Evolutionary conservation across 2,329 filamentous ascomycete species (phyloP), one percentile per base, ranked within the genome.

Genomic region (Podosphaera xanthii): DNA sequence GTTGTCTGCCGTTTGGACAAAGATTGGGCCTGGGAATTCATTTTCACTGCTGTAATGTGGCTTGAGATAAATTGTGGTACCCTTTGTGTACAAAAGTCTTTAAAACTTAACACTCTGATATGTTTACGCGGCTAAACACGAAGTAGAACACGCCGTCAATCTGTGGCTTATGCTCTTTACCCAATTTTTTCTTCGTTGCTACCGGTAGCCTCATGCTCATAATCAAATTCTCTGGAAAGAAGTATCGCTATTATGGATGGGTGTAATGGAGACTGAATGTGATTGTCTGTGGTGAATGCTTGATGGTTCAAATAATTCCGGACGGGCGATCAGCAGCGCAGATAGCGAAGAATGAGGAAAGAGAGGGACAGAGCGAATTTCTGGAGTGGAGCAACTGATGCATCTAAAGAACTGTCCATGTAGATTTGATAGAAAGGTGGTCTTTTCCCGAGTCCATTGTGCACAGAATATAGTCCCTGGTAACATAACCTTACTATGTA

Each of bases 21-120:
- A 33, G 63, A 58, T 40, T 63, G 64, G 54, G 60, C 58, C 55
- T 65, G 64, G 54, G 66, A 63, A 52, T 69, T 63, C 67, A 69
- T 69, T 57, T 35, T 30, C 22, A 46, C 12, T 10, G 12, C n/a
- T 30, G 44, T 57, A 9, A 46, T 36, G 40, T 46, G 8, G 22
- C 10, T 31, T 22, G 36, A 7, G 49, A 35, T n/a, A 7, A 31
- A 31, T 7, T 3, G 6, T 34, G 34, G 6, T 38, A 38, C 38
- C 34, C 38, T 22, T 38, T 22, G 2, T 38, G 52, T n/a, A 34
- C 10, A 12, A 12, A 44, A 14, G 40, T 2, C 40, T 12, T 44
- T 44, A 4, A 44, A 44, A 12, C 40, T 12, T 12, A 44, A 12
- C n/a, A 12, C n/a, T 8, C 40, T 1, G 1, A 44, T 44, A 44